Conservation (phyloP, 2,329 filamentous ascomycete species). For the Aspergillus sergii region DNA sequence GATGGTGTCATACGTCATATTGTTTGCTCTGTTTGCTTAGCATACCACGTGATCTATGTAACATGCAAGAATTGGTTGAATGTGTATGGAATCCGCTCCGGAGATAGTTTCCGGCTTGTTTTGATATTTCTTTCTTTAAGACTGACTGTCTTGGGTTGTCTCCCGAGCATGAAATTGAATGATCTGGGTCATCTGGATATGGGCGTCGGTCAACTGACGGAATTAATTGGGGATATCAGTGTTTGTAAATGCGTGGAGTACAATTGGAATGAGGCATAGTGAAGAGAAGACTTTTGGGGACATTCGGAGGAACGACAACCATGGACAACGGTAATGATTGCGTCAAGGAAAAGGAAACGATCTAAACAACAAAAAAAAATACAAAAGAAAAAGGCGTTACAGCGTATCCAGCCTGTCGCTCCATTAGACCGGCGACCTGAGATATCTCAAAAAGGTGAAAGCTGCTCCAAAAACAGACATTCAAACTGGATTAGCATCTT, state of each 20-base stretch:
- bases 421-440: constrained; percentile 9
- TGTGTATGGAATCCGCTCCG: neutral
- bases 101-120: neutral
- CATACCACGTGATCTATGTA: neutral
- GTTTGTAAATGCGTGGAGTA: constrained; percentile 14
- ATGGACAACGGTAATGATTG: constrained; percentile 3
- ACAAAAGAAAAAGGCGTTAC: constrained; percentile 29
- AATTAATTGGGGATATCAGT: constrained; percentile 33
- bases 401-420: constrained; percentile 24
- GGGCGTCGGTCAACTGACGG: constrained; percentile 4
- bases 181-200: neutral
- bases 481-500: constrained; percentile 20
- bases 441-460: constrained; percentile 2
- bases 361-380: constrained; percentile 18
- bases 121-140: neutral
- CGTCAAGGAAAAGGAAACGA: constrained; percentile 12
- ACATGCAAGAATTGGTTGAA: neutral
- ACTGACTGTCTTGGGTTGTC: neutral
- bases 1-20: neutral
- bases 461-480: constrained; percentile 16
- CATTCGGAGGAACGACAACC: constrained; percentile 15
- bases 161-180: neutral
- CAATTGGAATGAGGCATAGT: constrained; percentile 6
- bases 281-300: constrained; percentile 10
- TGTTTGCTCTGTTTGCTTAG: neutral